Conservation (phyloP, 805 yeast species). For the Cyberlindnera americana region DNA sequence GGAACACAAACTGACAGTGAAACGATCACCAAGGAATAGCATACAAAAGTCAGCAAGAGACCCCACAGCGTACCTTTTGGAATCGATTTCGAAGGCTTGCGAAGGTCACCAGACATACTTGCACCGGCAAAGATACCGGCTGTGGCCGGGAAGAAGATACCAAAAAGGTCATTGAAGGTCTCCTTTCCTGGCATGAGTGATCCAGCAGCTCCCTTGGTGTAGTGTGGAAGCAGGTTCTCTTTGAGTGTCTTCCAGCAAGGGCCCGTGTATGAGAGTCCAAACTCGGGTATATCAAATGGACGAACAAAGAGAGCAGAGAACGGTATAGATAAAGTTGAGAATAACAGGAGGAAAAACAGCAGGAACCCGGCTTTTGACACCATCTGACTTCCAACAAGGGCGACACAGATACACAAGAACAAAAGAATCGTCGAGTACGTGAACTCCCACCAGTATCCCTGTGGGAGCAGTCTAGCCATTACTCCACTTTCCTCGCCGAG, state of each 20-base stretch:
- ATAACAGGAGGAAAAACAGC: slow-evolving; percentile 59
- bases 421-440: slow-evolving; percentile 68
- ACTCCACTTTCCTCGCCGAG: slow-evolving; percentile 64
- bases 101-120: slow-evolving; percentile 93
- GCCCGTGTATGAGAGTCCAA: slow-evolving; percentile 61
- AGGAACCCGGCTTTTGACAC: slow-evolving; percentile 82
- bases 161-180: slow-evolving; percentile 82
- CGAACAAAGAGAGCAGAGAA: slow-evolving; percentile 62
- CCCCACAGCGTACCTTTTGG: slow-evolving; percentile 95
- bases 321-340: slow-evolving; percentile 81
- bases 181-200: slow-evolving; percentile 61
- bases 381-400: slow-evolving; percentile 74
- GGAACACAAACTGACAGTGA: slow-evolving; percentile 81
- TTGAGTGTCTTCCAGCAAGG: slow-evolving; percentile 61
- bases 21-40: slow-evolving; percentile 77
- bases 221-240: slow-evolving; percentile 70
- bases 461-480: slow-evolving; percentile 57
- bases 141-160: slow-evolving; percentile 96
- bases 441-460: slow-evolving; percentile 65
- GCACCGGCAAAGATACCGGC: slow-evolving; percentile 99
- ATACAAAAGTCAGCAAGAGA: slow-evolving; percentile 65
- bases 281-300: slow-evolving; percentile 57
- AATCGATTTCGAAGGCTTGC: slow-evolving; percentile 81
- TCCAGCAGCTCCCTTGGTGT: slow-evolving; percentile 92
- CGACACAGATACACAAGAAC: slow-evolving; percentile 67